phyloP scores from a whole-genome alignment of 1,284 basidiomycete genomes.

The Pholiota adiposa region DNA sequence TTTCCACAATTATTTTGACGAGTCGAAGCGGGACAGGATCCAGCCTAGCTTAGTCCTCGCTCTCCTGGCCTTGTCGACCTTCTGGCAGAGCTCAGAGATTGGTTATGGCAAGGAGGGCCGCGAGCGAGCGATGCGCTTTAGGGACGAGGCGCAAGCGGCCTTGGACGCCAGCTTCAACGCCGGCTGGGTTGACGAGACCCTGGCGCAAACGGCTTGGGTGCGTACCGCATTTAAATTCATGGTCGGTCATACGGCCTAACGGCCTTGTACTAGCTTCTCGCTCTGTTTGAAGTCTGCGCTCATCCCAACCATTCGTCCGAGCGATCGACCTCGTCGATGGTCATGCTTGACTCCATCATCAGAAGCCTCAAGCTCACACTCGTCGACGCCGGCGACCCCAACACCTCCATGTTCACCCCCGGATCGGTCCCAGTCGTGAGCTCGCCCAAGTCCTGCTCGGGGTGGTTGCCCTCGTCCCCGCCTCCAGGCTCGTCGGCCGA shows the following conservation, averaged over 20 bases:
- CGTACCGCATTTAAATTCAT: slow-evolving; percentile 30
- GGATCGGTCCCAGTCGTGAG: slow-evolving; percentile 43
- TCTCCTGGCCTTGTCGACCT: slow-evolving; percentile 67
- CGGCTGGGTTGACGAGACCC: slow-evolving; percentile 69
- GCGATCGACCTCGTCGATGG: slow-evolving; percentile 60
- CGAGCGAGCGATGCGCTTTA: slow-evolving; percentile 56
- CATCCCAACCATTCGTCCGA: slow-evolving; percentile 61
- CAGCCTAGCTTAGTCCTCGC: slow-evolving; percentile 71
- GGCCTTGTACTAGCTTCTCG: slow-evolving; percentile 67
- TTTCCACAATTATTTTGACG: slow-evolving; percentile 60
- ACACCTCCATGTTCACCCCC: slow-evolving; percentile 50
- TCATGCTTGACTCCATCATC: slow-evolving; percentile 69
- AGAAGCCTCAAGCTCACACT: slow-evolving; percentile 57
- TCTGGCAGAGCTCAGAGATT: slow-evolving; percentile 70
- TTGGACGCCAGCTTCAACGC: slow-evolving; percentile 72
- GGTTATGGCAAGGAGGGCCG: slow-evolving; percentile 53
- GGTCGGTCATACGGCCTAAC: too few relatives aligned
- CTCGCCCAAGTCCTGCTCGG: slow-evolving; percentile 15
- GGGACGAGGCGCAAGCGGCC: slow-evolving; percentile 70
- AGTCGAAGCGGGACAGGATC: slow-evolving; percentile 53
- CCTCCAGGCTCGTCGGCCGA: slow-evolving; percentile 4
- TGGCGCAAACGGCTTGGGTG: slow-evolving; percentile 79
- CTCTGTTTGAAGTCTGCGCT: slow-evolving; percentile 71
- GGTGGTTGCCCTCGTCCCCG: slow-evolving; percentile 26
- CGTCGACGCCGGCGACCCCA: slow-evolving; percentile 45